A percentile compares a stretch with the other conserved stretches of the same genome.
Conservation (phyloP, 129 eudicot species). For the Cynara cardunculus region DNA sequence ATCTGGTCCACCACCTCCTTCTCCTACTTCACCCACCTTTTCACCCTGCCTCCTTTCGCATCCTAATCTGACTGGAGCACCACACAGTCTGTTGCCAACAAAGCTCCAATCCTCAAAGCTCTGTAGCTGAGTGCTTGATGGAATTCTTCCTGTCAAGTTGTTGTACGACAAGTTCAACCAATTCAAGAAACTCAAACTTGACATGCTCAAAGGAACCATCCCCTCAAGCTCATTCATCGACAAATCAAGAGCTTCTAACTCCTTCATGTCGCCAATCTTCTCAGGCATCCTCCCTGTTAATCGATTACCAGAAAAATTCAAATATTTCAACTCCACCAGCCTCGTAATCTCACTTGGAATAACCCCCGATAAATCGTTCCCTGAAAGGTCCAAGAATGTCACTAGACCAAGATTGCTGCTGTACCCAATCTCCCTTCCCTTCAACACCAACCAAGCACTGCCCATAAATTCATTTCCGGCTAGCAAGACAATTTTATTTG, state of each 20-base stretch:
- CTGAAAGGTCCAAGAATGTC: conserved; percentile 30
- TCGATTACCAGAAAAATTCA: conserved; percentile 35
- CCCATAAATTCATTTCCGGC: conserved; percentile 18
- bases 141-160: conserved; percentile 25
- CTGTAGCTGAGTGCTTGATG: conserved; percentile 27
- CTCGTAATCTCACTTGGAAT: conserved; percentile 31
- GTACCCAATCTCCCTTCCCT: conserved; percentile 20
- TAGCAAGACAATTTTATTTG: background rate
- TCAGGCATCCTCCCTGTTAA: conserved; percentile 36
- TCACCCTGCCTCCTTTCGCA: conserved; percentile 14
- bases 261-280: conserved; percentile 35
- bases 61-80: conserved; percentile 15
- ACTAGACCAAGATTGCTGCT: conserved; percentile 19
- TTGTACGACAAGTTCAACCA: conserved; percentile 21
- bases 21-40: background rate
- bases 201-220: conserved; percentile 21
- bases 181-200: conserved; percentile 20
- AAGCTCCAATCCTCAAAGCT: conserved; percentile 24
- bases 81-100: conserved; percentile 25
- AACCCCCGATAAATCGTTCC: conserved; percentile 22
- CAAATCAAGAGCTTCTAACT: conserved; percentile 36
- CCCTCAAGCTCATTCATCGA: conserved; percentile 35
- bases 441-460: conserved; percentile 18
- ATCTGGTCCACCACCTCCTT: background rate
- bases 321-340: conserved; percentile 14